Conservation (phyloP, 2,329 filamentous ascomycete genomes). For the Fusarium proliferatum region DNA sequence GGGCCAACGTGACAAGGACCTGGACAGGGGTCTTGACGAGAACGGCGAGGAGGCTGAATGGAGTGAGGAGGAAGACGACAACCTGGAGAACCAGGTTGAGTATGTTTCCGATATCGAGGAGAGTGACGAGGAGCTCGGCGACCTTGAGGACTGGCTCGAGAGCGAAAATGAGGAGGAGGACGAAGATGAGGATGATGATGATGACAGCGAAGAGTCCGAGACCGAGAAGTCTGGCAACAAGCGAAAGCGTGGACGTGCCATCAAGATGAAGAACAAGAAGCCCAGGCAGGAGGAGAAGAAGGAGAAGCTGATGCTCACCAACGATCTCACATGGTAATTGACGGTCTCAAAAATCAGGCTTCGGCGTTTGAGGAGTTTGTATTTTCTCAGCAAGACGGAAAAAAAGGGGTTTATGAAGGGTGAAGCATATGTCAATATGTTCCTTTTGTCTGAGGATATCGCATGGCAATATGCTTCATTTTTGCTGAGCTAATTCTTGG, state of each 20-base stretch:
- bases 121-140: slow-evolving; percentile 80
- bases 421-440: background rate
- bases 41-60: slow-evolving; percentile 77
- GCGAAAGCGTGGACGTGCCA: slow-evolving; percentile 62
- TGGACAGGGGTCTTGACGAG: slow-evolving; percentile 86
- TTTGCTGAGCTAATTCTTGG: background rate
- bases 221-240: slow-evolving; percentile 66
- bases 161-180: slow-evolving; percentile 71
- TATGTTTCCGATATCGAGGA: slow-evolving; percentile 94
- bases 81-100: slow-evolving; percentile 84
- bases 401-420: slow-evolving; percentile 8
- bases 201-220: slow-evolving; percentile 68
- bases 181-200: slow-evolving; percentile 66
- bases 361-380: slow-evolving; percentile 44
- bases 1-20: slow-evolving; percentile 83
- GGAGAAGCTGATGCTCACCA: slow-evolving; percentile 56
- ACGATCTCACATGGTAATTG: slow-evolving; percentile 56
- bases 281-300: slow-evolving; percentile 76
- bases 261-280: slow-evolving; percentile 60
- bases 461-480: slow-evolving; percentile 1
- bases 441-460: background rate
- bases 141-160: slow-evolving; percentile 93
- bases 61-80: slow-evolving; percentile 75
- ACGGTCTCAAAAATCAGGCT: slow-evolving; percentile 12
- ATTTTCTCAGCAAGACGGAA: slow-evolving; percentile 3